Evolutionary conservation across 176 grass and related monocot genomes (phyloP), one percentile per base, ranked within the genome.

Genomic region (Triticum urartu): DNA sequence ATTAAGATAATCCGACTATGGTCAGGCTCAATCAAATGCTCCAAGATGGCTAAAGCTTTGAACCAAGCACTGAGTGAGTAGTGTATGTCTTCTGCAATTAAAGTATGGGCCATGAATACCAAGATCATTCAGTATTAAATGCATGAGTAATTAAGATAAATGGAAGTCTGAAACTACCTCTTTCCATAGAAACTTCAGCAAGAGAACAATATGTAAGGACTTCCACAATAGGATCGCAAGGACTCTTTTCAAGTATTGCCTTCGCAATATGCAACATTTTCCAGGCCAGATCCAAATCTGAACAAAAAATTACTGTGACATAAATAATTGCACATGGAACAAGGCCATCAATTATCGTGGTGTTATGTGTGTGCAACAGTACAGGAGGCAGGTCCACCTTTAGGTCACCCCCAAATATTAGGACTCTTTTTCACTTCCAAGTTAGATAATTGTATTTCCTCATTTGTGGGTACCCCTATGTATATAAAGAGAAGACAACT

Each of bases 251-350:
- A 85, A 92, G 90, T 88, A 98, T 95, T 60, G 76, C 93, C 88
- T 94, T 98, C 58, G 93, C 96, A 89, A 98, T 85, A 66, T 94
- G 93, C 69, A 98, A 81, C 91, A 95, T 89, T 87, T 98, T 95
- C 93, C 89, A 98, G 9, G 96, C 75, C 80, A 94, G 93, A 86
- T 98, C 96, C 86, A 72, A 72, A 22, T 72, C 68, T 72, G 36
- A 72, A 71, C 8, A 72, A 95, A 64, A 91, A 87, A 50, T 71
- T 64, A 64, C 22, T 7, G 6, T 5, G 26, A 21, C 66, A 73
- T 47, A 20, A 79, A 73, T 18, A 73, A 70, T 35, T 63, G 56
- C 36, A 81, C 7, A 79, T 26, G 33, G 42, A 79, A 40, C 25
- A 63, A 72, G 28, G 22, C 17, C 63, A 70, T 76, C 62, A 77